phyloP scores from a whole-genome alignment of 75 land plant species.

The Picea sitchensis region DNA sequence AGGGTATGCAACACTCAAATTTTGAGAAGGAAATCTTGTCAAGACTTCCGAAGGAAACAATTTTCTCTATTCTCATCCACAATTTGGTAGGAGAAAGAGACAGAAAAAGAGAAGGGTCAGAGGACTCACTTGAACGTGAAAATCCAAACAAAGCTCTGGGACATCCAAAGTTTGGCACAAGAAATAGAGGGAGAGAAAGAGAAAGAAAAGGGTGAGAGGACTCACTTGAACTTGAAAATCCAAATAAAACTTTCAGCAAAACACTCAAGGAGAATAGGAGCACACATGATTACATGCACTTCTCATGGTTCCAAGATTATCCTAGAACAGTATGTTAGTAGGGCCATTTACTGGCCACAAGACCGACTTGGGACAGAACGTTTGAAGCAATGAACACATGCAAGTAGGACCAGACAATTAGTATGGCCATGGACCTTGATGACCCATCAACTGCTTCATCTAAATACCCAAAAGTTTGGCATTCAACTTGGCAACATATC shows the following conservation, averaged over 20 bases:
- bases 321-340: neutral
- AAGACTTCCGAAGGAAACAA: neutral
- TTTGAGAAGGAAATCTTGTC: neutral
- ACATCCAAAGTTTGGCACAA: too few species aligned
- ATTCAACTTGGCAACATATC: neutral
- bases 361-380: neutral
- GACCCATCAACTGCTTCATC: neutral
- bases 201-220: too few species aligned
- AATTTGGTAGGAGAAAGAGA: neutral
- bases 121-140: neutral
- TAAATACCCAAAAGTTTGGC: neutral
- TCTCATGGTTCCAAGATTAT: neutral
- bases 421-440: conserved; percentile 2
- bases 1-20: neutral
- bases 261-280: neutral
- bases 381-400: conserved; percentile 6
- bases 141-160: neutral
- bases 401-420: neutral
- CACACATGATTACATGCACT: neutral
- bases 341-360: neutral
- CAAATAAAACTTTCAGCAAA: neutral
- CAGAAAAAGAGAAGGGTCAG: neutral
- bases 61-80: neutral
- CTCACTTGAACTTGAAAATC: neutral
- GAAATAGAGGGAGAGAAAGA: too few species aligned